Base-by-base conservation (phyloP, 2,329 filamentous ascomycete genomes). In the Reticulascus tulasneorum region DNA sequence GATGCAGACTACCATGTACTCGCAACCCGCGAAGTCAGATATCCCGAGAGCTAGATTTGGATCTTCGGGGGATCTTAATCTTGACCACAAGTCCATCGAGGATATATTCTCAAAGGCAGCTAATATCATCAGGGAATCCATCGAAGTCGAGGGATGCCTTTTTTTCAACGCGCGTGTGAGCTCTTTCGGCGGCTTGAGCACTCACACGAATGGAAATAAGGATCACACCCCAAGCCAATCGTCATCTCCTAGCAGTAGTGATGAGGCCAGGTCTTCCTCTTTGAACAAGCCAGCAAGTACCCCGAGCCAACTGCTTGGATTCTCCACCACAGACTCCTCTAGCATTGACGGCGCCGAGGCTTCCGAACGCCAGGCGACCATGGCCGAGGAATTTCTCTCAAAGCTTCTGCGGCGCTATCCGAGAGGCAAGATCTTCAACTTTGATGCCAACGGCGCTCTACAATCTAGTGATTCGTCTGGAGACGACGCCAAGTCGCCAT, bases 351-450 rank as follows among this genome's bases (percentile, higher is more conserved):
- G 46, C 8, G 45, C 53, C 18, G 22, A 36, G 3, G 38, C 45
- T 3, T 27, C 25, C 7, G 26, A 22, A 0, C 37, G 47, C 9
- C 37, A 47, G 6, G 39, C 49, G 9, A 45, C 47, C 3, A 38
- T 72, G 2, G 55, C 63, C 0, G 62, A 69, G 32, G 52, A 44
- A 6, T 59, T 69, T 11, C 50, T 75, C 3, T 49, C 55, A 1
- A 54, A 53, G 3, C 56, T 75, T 6, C 48, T 73, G 2, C 59
- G 59, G 10, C 54, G 62, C 2, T 67, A 75, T 37, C 69, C 69
- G 0, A 50, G 56, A 8, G 72, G 71, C 0, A 63, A 63, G 31
- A 57, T 72, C 1, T 73, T 71, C 41, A 65, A 63, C 31, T 67
- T 66, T 20, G 63, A 62, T 11, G 53, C 54, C 5, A 47, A 60